Evolutionary conservation across 1,284 basidiomycete genomes (phyloP).

Genomic region (Macrocystidia cucumis): DNA sequence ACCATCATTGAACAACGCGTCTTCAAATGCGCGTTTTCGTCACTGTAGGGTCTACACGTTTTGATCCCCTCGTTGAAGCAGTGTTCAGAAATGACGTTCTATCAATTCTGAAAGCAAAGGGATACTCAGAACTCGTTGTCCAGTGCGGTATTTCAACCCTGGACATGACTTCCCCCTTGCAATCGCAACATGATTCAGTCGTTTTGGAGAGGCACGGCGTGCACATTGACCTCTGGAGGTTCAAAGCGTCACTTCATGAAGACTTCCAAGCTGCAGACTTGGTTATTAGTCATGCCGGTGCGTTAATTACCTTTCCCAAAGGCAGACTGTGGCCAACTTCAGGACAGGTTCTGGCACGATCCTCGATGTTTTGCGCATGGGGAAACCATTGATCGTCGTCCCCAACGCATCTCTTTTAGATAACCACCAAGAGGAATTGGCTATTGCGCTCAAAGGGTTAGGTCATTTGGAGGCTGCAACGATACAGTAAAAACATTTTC

Average conservation of each 20-base stretch:
- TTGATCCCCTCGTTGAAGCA: slow-evolving; percentile 67
- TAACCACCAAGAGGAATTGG: slow-evolving; percentile 91
- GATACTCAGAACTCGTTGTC: slow-evolving; percentile 54
- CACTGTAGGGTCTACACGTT: slow-evolving; percentile 89
- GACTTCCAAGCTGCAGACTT: slow-evolving; percentile 65
- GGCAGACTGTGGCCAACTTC: slow-evolving; percentile 4
- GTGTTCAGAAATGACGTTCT: slow-evolving; percentile 54
- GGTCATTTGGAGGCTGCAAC: slow-evolving; percentile 61
- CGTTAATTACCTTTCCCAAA: slow-evolving; percentile 13
- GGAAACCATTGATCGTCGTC: slow-evolving; percentile 77
- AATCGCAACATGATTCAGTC: slow-evolving; percentile 21
- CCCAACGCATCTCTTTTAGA: slow-evolving; percentile 88
- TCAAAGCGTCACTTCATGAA: slow-evolving; percentile 62
- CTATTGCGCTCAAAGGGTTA: slow-evolving; percentile 55
- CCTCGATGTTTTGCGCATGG: slow-evolving; percentile 74
- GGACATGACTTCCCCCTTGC: slow-evolving; percentile 16
- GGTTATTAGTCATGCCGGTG: slow-evolving; percentile 92
- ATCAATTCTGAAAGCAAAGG: slow-evolving; percentile 39
- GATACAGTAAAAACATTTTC: slow-evolving; percentile 39
- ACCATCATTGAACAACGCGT: background rate
- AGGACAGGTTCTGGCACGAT: slow-evolving; percentile 87
- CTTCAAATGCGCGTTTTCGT: slow-evolving; percentile 67
- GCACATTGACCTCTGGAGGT: slow-evolving; percentile 59
- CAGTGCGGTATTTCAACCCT: slow-evolving; percentile 67
- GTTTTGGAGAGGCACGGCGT: slow-evolving; percentile 34